These are phyloP conservation scores for Gentiana straminea DNA, from an alignment of 257 asterid species.

Conservation along the genomic window DNA sequence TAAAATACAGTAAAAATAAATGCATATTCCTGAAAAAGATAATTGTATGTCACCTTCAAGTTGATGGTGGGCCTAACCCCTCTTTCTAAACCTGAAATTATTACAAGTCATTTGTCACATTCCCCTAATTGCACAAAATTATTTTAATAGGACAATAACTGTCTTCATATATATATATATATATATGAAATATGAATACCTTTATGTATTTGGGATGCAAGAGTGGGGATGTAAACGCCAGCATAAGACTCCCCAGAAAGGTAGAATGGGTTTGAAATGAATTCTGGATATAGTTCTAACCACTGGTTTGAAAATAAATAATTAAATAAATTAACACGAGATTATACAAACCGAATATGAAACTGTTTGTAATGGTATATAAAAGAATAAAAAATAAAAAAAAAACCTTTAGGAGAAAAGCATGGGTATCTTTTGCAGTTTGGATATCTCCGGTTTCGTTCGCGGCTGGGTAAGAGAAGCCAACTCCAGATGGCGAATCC, in stretches of 20 bases:
- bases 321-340: no score
- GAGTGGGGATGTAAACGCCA: conserved; percentile 54
- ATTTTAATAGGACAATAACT: no score
- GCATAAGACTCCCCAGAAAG: conserved; percentile 56
- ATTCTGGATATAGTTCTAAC: conserved; percentile 44
- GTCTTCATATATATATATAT: background rate
- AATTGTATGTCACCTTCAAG: conserved; percentile 27
- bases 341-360: background rate
- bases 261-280: conserved; percentile 35
- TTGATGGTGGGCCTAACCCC: conserved; percentile 39
- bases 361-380: background rate
- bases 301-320: conserved; percentile 21
- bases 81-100: conserved; percentile 24
- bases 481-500: conserved; percentile 61
- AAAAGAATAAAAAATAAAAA: background rate
- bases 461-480: conserved; percentile 34
- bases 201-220: conserved; percentile 28
- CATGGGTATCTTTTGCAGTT: conserved; percentile 42
- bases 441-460: conserved; percentile 29
- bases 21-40: no score
- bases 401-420: conserved; percentile 47
- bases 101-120: background rate
- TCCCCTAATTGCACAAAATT: background rate
- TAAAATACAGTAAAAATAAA: no score
- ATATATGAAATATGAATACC: conserved; percentile 22